Conservation (phyloP, 2,329 filamentous ascomycete species). For the Trichoderma oligosporum region DNA sequence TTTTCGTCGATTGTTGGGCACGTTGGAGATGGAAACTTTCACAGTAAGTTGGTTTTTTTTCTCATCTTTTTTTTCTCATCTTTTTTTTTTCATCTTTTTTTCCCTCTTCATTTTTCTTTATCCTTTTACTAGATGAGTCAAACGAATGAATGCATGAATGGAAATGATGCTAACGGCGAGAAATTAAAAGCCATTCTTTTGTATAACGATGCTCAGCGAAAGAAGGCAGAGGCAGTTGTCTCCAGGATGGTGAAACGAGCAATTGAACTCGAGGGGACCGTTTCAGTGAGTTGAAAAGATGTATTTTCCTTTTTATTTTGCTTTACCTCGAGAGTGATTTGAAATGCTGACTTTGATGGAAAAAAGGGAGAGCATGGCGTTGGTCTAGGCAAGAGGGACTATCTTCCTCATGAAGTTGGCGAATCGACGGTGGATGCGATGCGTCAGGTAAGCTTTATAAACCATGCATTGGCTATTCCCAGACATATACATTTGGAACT, state of each 20-base stretch:
- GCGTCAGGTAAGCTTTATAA: conserved; percentile 60
- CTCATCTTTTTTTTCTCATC: neutral
- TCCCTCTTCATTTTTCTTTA: too few species aligned
- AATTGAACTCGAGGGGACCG: conserved; percentile 79
- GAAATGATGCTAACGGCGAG: neutral
- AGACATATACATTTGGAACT: neutral
- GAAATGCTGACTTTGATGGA: neutral
- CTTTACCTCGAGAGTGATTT: too few species aligned
- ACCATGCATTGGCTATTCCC: neutral
- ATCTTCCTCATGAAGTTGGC: conserved; percentile 74
- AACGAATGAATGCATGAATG: too few species aligned
- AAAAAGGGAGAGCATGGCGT: conserved; percentile 73
- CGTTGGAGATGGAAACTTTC: conserved; percentile 77
- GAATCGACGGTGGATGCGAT: conserved; percentile 73
- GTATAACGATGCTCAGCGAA: conserved; percentile 63
- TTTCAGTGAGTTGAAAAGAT: conserved; percentile 53
- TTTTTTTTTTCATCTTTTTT: too few species aligned
- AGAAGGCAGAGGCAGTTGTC: conserved; percentile 65
- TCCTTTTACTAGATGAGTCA: too few species aligned
- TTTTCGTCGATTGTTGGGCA: conserved; percentile 61
- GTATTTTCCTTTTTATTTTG: neutral
- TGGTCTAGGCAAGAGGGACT: conserved; percentile 79
- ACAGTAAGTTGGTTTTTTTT: conserved; percentile 41
- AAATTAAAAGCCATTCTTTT: conserved; percentile 48
- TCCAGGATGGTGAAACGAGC: conserved; percentile 84